A percentile compares a stretch with the other conserved stretches of the same genome.
Evolutionary conservation across 306 rosid genomes (phyloP).

Genomic region (Ziziphus jujuba): DNA sequence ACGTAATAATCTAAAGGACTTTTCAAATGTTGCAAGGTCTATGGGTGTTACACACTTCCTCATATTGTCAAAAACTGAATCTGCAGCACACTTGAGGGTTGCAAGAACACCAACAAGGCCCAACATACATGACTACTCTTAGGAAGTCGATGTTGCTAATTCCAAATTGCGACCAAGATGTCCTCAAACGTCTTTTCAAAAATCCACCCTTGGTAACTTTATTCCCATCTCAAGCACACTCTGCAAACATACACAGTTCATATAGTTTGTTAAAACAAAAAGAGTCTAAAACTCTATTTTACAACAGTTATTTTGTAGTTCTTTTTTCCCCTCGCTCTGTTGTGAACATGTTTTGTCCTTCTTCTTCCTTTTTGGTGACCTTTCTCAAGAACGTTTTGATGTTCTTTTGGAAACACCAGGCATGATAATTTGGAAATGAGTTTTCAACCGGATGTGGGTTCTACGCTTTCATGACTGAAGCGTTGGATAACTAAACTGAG

Average conservation of each 20-base stretch:
- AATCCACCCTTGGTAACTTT: conserved; percentile 81
- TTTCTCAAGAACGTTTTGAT: no score
- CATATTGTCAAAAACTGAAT: conserved; percentile 79
- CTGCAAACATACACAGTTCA: background rate
- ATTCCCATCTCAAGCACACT: background rate
- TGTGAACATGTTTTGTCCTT: background rate
- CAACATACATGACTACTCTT: conserved; percentile 79
- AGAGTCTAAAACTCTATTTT: no score
- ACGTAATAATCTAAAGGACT: conserved; percentile 79
- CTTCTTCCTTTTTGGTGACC: no score
- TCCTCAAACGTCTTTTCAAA: conserved; percentile 83
- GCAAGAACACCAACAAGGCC: conserved; percentile 96
- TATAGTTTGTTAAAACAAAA: background rate
- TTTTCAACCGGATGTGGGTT: no score
- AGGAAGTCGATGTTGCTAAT: conserved; percentile 70
- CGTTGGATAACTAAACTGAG: no score
- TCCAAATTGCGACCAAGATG: conserved; percentile 88
- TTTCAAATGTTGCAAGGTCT: conserved; percentile 91
- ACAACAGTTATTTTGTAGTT: background rate
- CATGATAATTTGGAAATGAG: no score
- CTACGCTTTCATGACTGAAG: no score
- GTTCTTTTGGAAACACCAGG: no score
- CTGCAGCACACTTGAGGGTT: conserved; percentile 75
- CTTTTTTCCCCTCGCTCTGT: background rate
- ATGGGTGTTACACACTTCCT: conserved; percentile 96